Evolutionary conservation across 208 protist species (phyloP), one percentile per base, ranked within the genome.

Genomic region (Trypanosoma mega): DNA sequence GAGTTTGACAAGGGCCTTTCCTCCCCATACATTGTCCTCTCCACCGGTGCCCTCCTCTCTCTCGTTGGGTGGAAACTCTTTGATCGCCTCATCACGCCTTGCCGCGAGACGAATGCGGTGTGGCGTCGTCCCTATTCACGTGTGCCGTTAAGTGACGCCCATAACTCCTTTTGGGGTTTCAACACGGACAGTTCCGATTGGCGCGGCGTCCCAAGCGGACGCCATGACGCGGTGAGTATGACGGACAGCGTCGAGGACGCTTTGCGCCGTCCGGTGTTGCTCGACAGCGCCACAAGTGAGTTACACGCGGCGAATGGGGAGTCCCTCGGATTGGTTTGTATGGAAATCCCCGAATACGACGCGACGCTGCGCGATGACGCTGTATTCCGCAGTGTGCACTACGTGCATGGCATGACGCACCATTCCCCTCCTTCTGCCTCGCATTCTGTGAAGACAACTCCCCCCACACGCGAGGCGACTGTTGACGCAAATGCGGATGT

Each of bases 301-400:
- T 51, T 83, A 64, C 66, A 57, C 34, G 74, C 24, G 0, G 71
- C 75, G 57, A 60, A 68, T 3, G 72, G 67, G 7, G 74, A 71
- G 5, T 69, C 62, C 39, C 64, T 76, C 29, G 82, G 87, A 47
- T 30, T 92, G n/a, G 74, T 87, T 27, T 84, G 77, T 62, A 72
- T 96, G 55, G 81, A 96, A 70, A 67, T 96, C 26, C 72, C 78
- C 46, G 85, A 96, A 68, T 96, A 86, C 68, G 81, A 91, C 52
- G 43, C 83, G 18, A 14, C 30, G 30, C 54, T 76, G 27, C 72
- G 73, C 1, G 78, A 91, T 69, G 89, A 96, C 66, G 76, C 90
- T 27, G 83, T 85, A 57, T 96, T 87, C 60, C 85, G 89, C 51
- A 96, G 89, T 59, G 72, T 96, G 53, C 85, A 93, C 67, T 95